Evolutionary conservation across 495 filamentous ascomycete species (phyloP).

Genomic region (Xanthoparmelia taractica): DNA sequence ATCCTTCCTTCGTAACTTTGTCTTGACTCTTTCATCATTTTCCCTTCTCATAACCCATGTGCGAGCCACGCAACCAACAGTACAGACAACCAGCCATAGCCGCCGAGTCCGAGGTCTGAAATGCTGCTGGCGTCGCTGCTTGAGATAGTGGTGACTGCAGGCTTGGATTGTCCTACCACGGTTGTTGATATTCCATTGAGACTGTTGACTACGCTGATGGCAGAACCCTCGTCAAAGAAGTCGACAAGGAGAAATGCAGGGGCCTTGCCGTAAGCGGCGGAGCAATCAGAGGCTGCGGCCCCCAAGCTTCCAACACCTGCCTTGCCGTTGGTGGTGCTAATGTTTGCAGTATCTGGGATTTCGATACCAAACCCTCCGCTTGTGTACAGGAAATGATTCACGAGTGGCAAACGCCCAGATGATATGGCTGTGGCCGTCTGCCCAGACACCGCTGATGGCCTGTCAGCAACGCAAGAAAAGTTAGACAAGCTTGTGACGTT

Average conservation of each 20-base stretch:
- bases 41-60: neutral
- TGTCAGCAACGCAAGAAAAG: conserved; percentile 59
- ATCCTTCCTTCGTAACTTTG: neutral
- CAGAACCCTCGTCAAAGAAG: conserved; percentile 59
- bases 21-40: neutral
- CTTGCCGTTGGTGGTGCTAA: conserved; percentile 51
- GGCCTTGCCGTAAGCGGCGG: conserved; percentile 45
- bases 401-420: conserved; percentile 47
- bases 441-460: conserved; percentile 43
- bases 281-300: conserved; percentile 48
- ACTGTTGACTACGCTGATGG: conserved; percentile 54
- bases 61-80: neutral
- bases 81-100: neutral
- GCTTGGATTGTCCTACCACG: conserved; percentile 31
- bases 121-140: conserved; percentile 2
- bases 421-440: conserved; percentile 39
- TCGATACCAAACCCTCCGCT: conserved; percentile 43
- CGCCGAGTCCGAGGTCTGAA: neutral
- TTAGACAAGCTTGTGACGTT: conserved; percentile 55
- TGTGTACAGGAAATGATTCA: conserved; percentile 68
- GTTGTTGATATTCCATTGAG: conserved; percentile 52
- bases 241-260: conserved; percentile 68
- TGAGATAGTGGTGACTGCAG: conserved; percentile 6
- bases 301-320: conserved; percentile 53
- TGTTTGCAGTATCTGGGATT: conserved; percentile 52